Conservation (phyloP, 2,329 filamentous ascomycete species). For the Fusarium anthophilum region DNA sequence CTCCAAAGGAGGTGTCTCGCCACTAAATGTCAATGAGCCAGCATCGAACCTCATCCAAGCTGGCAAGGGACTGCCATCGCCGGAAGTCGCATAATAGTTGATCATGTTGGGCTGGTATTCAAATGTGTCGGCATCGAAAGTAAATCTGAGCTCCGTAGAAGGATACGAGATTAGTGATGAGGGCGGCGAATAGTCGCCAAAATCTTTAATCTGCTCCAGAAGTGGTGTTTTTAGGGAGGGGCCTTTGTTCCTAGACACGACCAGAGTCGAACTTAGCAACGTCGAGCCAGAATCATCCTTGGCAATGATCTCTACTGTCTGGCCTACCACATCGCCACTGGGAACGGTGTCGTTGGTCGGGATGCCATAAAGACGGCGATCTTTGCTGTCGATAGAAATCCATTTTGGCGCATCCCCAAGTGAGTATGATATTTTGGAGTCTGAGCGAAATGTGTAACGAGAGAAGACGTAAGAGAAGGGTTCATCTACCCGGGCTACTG, state of each 20-base stretch:
- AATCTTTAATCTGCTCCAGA: constrained; percentile 63
- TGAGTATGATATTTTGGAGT: constrained; percentile 72
- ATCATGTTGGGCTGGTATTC: constrained; percentile 59
- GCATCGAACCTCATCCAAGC: constrained; percentile 85
- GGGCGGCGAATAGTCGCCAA: constrained; percentile 69
- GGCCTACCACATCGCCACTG: constrained; percentile 63
- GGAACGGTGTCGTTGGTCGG: constrained; percentile 64
- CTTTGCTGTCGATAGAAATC: constrained; percentile 74
- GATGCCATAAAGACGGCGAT: constrained; percentile 75
- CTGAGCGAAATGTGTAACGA: constrained; percentile 75
- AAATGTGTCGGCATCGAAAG: constrained; percentile 70
- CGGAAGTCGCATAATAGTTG: constrained; percentile 81
- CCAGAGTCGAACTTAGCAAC: constrained; percentile 73
- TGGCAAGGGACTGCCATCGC: constrained; percentile 82
- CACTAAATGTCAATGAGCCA: constrained; percentile 71
- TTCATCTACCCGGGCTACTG: constrained; percentile 74
- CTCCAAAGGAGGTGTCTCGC: constrained; percentile 72
- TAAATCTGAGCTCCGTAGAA: constrained; percentile 61
- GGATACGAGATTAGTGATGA: constrained; percentile 66
- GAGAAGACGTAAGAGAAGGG: constrained; percentile 79
- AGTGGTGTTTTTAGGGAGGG: constrained; percentile 67
- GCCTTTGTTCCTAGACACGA: constrained; percentile 68
- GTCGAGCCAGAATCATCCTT: constrained; percentile 71
- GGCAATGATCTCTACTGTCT: constrained; percentile 73
- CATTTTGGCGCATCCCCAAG: constrained; percentile 74